Evolutionary conservation across 148 eudicot genomes (phyloP), one percentile per base, ranked within the genome.

Genomic region (Heliosperma pusillum): DNA sequence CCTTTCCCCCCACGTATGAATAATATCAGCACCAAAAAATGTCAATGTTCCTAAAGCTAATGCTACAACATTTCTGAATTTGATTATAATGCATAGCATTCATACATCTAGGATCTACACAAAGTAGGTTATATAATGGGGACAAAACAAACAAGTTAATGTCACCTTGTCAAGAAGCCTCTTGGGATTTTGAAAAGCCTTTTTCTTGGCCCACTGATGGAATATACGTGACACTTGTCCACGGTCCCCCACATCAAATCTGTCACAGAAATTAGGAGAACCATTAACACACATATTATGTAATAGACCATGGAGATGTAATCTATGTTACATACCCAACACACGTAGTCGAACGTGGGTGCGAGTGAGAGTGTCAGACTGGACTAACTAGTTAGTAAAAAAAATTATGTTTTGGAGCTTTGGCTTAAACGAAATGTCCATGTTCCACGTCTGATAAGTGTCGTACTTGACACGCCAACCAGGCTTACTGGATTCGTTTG

Each of bases 141-240:
- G 8, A 36, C 42, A 5, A 36, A 6, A 36, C 42, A 36, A 36
- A 36, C 42, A 10, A 36, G 42, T 36, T 36, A 8, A 22, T 52
- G 63, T 77, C 74, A 94, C 98, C 98, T 94, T 94, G 86, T 85
- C 88, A 80, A 94, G 83, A 73, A 94, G 83, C 81, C 97, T 83
- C 81, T 81, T 91, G 66, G 95, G 95, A 22, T 91, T 93, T 72
- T 90, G 89, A 84, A 94, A 94, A 65, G 98, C 98, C 69, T 89
- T 86, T 86, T 91, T 94, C 85, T 85, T 91, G 60, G 97, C 98
- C 98, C 98, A 94, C 47, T 91, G 89, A 87, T 88, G 97, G 74
- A 94, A 94, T 76, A 91, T 61, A 76, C 88, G 92, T 74, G 98
- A 88, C 74, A 94, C 90, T 77, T 83, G 76, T 74, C 86, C 90